Base-by-base conservation (phyloP, 2,329 filamentous ascomycete species). In the Fusarium avenaceum region DNA sequence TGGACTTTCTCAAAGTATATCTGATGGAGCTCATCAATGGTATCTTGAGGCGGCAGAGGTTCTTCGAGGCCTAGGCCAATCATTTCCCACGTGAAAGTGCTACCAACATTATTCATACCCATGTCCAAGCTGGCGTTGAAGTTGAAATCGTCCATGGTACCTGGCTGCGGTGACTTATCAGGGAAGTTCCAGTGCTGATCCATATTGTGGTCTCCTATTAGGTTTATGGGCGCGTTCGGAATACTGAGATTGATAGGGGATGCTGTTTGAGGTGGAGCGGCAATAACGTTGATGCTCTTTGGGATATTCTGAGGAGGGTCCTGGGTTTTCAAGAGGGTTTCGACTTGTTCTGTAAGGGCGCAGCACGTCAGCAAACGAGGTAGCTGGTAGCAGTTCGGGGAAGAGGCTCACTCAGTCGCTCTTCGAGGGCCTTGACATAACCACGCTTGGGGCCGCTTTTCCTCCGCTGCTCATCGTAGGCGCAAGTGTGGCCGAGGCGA, bases 391-490 rank as follows among this genome's bases (percentile, higher is more conserved):
- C 50, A 20, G 39, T 20, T 51, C 39, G n/a, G 26, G 28, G 40
- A 44, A 47, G 51, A 39, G 14, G 61, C 91, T 82, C 85, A 97
- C 94, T 94, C 75, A 99, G 82, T 78, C 96, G 88, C 77, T 96
- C 94, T 80, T 98, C 96, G 72, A 98, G 81, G 62, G 94, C 91
- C 83, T 97, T 97, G 65, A 97, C 94, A 77, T 97, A 97, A 73
- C 94, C 94, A 76, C 94, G 87, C 83, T 97, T 97, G 4, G 94
- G 94, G 4, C 94, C 94, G 78, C 94, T 97, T 87, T 97, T 97
- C 81, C 93, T 92, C 77, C 94, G 88, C 73, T 95, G 91, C 81
- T 97, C 94, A 76, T 97, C 94, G 76, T 97, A 97, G 64, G 92
- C 90, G 81, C 94, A 97, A 56, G 90, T 87, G 79, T 97, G 94